Evolutionary conservation across 2,329 filamentous ascomycete genomes (phyloP), one percentile per base, ranked within the genome.

Genomic region (Fusarium duplospermum): DNA sequence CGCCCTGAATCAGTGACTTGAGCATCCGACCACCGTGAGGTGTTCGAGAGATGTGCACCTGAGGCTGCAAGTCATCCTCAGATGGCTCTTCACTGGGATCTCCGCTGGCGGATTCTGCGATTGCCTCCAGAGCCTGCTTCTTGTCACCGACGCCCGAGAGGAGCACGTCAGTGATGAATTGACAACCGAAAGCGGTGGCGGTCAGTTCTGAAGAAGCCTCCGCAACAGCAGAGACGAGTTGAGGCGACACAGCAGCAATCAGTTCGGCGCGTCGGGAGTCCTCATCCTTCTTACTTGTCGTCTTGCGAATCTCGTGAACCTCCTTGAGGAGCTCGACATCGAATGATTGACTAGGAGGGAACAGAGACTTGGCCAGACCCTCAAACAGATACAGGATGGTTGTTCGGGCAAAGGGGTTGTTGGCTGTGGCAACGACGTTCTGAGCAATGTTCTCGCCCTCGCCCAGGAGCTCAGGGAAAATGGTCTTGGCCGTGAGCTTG

Each of bases 231-330:
- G 91, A 89, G 33, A 99, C 87, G 4, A 98, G 86, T 33, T 91
- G 89, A 2, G 93, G 91, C 2, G 94, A 95, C 31, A 97, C 85
- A 13, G 91, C 88, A 68, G 91, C 90, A 24, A 94, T 86, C 47
- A 99, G 86, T 81, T 98, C 96, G 76, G 90, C 88, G 67, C 93
- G 91, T 68, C 96, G 90, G 24, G 89, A 84, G 63, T 93, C 91
- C 1, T 94, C 88, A 66, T 98, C 94, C 84, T 99, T 99, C 86
- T 98, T 99, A 73, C 94, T 97, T 2, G 95, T 98, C 16, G 89
- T 91, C 76, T 92, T 90, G 63, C 96, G 92, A 72, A 97, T 93
- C 64, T 91, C 89, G 79, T 94, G 93, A 27, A 98, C 85, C 82
- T 98, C 93, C 66, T 90, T 87, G 6, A 99, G 86, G 16, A 96